Conservation (phyloP, 345 rosid genomes). For the Raphanus raphanistrum region DNA sequence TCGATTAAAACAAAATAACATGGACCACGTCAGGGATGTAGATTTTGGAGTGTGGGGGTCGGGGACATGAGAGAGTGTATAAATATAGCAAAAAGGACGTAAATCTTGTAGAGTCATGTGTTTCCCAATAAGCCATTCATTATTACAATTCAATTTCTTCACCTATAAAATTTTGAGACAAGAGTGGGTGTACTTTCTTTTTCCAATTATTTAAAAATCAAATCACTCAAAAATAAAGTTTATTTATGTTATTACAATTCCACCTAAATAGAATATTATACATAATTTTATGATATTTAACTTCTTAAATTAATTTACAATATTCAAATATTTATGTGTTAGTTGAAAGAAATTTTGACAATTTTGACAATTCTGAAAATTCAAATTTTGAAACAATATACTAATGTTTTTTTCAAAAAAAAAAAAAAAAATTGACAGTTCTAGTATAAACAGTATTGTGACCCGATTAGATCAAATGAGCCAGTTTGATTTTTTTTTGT, state of each 20-base stretch:
- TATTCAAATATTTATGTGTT: background rate
- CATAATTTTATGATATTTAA: background rate
- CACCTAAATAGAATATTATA: constrained; percentile 11
- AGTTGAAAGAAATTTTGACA: background rate
- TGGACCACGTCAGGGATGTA: constrained; percentile 22
- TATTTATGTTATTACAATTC: background rate
- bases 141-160: constrained; percentile 21
- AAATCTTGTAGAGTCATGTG: constrained; percentile 41
- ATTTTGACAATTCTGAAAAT: too few relatives aligned
- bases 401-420: too few relatives aligned
- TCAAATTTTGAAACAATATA: too few relatives aligned
- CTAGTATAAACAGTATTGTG: background rate
- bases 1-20: background rate
- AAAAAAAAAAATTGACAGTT: background rate
- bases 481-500: background rate
- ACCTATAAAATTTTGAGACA: constrained; percentile 30
- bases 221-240: background rate
- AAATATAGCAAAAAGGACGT: constrained; percentile 41
- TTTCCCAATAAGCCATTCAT: constrained; percentile 33
- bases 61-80: constrained; percentile 28
- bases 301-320: background rate
- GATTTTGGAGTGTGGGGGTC: constrained; percentile 33
- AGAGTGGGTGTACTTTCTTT: constrained; percentile 25
- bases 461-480: constrained; percentile 6
- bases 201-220: background rate